phyloP scores from a whole-genome alignment of 768 basidiomycete species.

The Lactifluus volemus region DNA sequence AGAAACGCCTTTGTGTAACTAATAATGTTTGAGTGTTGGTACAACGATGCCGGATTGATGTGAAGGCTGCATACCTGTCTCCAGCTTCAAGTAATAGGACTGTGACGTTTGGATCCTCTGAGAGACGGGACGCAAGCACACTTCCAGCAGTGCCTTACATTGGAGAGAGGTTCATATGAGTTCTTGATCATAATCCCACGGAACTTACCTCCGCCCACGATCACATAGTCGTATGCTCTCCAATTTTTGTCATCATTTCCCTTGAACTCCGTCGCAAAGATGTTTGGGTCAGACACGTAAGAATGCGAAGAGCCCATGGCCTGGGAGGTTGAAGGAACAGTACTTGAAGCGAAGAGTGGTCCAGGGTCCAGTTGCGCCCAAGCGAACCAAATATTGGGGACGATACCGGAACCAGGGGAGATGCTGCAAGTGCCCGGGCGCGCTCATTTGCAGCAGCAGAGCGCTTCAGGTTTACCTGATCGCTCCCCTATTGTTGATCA shows the following conservation, averaged over 20 bases:
- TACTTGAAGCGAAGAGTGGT: too few relatives aligned
- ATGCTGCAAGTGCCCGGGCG: too few relatives aligned
- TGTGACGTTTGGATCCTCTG: slow-evolving; percentile 43
- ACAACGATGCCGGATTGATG: not conserved
- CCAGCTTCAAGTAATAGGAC: slow-evolving; percentile 57
- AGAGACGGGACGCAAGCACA: slow-evolving; percentile 49
- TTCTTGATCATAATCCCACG: not conserved
- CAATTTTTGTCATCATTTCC: not conserved
- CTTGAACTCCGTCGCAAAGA: slow-evolving; percentile 7
- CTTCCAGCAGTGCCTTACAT: slow-evolving; percentile 50
- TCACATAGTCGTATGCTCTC: slow-evolving; percentile 30
- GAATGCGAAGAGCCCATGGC: slow-evolving; percentile 16
- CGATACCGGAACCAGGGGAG: too few relatives aligned
- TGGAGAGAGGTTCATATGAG: not conserved
- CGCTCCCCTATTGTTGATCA: too few relatives aligned
- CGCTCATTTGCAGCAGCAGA: too few relatives aligned
- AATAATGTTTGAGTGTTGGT: not conserved
- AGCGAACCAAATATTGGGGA: too few relatives aligned
- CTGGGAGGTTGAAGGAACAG: too few relatives aligned
- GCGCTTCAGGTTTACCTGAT: too few relatives aligned
- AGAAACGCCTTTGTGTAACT: slow-evolving; percentile 11
- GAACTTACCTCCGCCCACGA: slow-evolving; percentile 31
- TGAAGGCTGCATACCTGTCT: slow-evolving; percentile 36
- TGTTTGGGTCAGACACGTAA: slow-evolving; percentile 12
- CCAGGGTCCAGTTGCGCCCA: too few relatives aligned